Evolutionary conservation across 2,329 filamentous ascomycete species (phyloP).

Genomic region (Pleochaeta shiraiana): DNA sequence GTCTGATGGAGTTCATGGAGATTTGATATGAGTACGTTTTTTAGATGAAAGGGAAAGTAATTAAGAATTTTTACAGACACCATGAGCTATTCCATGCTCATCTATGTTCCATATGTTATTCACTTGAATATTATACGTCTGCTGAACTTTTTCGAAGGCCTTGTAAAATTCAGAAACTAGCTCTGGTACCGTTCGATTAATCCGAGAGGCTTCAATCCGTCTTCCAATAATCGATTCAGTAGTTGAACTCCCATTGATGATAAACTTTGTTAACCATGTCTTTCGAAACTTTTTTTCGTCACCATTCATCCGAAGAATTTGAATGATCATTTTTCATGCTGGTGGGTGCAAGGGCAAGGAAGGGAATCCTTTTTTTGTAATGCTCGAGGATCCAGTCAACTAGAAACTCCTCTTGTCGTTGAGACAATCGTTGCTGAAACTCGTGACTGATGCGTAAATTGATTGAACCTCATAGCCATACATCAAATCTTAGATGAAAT

Average conservation of each 20-base stretch:
- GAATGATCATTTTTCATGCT: neutral
- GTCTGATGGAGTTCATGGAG: neutral
- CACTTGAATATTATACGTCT: neutral
- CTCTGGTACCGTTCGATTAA: neutral
- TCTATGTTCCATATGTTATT: neutral
- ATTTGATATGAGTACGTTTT: neutral
- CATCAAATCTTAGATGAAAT: too few relatives aligned
- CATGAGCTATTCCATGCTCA: neutral
- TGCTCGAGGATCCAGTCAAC: neutral
- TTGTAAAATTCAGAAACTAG: neutral
- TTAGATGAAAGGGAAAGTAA: neutral
- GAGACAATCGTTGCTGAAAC: neutral
- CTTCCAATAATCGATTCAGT: neutral
- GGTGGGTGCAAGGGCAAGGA: neutral
- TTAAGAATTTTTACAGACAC: neutral
- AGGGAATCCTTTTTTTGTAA: neutral
- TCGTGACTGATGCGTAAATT: neutral
- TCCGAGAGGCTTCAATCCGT: neutral
- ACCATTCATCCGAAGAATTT: neutral
- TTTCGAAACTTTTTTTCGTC: neutral
- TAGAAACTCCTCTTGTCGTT: neutral
- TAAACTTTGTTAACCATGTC: neutral
- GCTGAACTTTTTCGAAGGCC: neutral
- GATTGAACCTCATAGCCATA: too few relatives aligned
- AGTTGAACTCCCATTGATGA: neutral